These are phyloP conservation scores for Fusarium goolgardi DNA, from an alignment of 2,329 filamentous ascomycete genomes.

Conservation along the genomic window DNA sequence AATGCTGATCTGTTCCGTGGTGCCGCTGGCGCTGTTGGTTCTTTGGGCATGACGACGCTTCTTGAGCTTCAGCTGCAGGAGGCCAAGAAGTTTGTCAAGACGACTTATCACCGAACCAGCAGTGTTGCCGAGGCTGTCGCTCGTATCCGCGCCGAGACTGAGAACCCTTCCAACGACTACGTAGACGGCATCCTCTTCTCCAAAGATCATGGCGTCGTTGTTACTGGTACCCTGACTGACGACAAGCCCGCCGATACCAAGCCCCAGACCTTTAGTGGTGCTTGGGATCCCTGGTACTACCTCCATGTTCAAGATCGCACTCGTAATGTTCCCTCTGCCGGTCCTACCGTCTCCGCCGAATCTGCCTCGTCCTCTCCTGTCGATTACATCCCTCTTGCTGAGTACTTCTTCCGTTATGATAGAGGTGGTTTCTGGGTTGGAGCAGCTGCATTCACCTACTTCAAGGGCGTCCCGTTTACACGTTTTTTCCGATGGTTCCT, in stretches of 20 bases:
- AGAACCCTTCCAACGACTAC: slow-evolving; percentile 64
- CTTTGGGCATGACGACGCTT: slow-evolving; percentile 72
- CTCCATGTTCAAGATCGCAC: slow-evolving; percentile 68
- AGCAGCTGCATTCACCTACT: slow-evolving; percentile 73
- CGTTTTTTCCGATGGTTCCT: slow-evolving; percentile 73
- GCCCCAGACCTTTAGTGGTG: slow-evolving; percentile 65
- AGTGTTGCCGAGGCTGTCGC: slow-evolving; percentile 54
- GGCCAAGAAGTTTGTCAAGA: slow-evolving; percentile 66
- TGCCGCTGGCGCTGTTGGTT: slow-evolving; percentile 74
- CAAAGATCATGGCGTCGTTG: slow-evolving; percentile 65
- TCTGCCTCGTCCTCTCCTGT: slow-evolving; percentile 43
- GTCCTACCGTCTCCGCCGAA: slow-evolving; percentile 27
- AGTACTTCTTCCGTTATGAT: slow-evolving; percentile 83
- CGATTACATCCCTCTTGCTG: slow-evolving; percentile 74
- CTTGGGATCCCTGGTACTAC: slow-evolving; percentile 82
- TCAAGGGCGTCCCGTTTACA: slow-evolving; percentile 72
- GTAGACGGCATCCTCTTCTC: slow-evolving; percentile 76
- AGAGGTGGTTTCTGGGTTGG: slow-evolving; percentile 81
- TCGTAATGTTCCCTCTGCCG: slow-evolving; percentile 38
- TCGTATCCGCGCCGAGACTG: slow-evolving; percentile 59
- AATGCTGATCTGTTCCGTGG: slow-evolving; percentile 72
- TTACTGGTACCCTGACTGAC: slow-evolving; percentile 68
- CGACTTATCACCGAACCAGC: slow-evolving; percentile 65
- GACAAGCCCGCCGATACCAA: slow-evolving; percentile 49
- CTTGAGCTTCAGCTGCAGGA: slow-evolving; percentile 70